A percentile compares a stretch with the other conserved stretches of the same genome.
Conservation (phyloP, 441 rosid genomes). For the Caryocar brasiliense region DNA sequence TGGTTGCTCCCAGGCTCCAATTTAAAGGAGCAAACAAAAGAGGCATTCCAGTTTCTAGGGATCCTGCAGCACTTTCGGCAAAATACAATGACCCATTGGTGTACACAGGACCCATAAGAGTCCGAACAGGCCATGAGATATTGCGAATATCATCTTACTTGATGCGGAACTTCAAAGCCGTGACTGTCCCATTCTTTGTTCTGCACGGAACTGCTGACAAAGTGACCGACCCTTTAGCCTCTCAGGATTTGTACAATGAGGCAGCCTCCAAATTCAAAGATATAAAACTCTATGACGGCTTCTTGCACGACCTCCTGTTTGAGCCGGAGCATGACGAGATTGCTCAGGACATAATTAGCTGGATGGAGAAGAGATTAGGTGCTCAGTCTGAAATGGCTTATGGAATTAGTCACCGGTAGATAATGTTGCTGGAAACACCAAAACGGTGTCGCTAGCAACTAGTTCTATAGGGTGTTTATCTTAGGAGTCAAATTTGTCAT, state of each 20-base stretch:
- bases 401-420: constrained; percentile 11
- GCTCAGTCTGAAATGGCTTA: no score
- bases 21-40: constrained; percentile 96
- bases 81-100: constrained; percentile 92
- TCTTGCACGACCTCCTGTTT: constrained; percentile 88
- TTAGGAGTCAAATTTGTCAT: no score
- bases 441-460: no score
- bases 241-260: constrained; percentile 66
- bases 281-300: constrained; percentile 77
- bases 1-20: constrained; percentile 72
- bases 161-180: constrained; percentile 52
- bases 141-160: constrained; percentile 64
- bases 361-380: constrained; percentile 74
- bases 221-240: constrained; percentile 87
- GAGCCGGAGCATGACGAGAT: constrained; percentile 83
- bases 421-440: not conserved
- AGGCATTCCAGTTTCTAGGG: constrained; percentile 94
- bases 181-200: constrained; percentile 75
- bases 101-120: constrained; percentile 91
- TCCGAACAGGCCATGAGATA: constrained; percentile 87
- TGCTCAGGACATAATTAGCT: constrained; percentile 61
- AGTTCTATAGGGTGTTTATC: no score
- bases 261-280: constrained; percentile 76
- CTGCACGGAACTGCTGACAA: constrained; percentile 89
- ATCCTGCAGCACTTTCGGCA: constrained; percentile 75